These are phyloP conservation scores for Dissoconium aciculare DNA, from an alignment of 2,329 filamentous ascomycete genomes.

Conservation along the genomic window DNA sequence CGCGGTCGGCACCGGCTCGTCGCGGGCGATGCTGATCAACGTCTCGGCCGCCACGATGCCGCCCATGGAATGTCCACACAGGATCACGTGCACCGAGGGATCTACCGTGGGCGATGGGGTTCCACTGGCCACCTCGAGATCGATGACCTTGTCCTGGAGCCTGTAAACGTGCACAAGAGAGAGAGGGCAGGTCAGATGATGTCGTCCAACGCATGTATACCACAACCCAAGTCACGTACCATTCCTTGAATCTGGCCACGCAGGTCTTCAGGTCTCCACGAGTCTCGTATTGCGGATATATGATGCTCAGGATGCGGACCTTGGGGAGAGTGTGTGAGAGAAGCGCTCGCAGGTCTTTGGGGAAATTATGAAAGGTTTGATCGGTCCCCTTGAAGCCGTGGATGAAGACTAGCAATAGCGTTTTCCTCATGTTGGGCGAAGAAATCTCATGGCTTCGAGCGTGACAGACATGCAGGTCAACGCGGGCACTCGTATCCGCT, in stretches of 20 bases:
- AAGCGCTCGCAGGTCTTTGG: conserved; percentile 52
- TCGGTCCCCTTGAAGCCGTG: conserved; percentile 82
- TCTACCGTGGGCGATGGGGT: conserved; percentile 76
- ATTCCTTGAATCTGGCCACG: conserved; percentile 60
- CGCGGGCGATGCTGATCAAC: conserved; percentile 57
- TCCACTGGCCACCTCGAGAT: conserved; percentile 69
- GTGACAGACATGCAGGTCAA: too few relatives aligned
- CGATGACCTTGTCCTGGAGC: conserved; percentile 85
- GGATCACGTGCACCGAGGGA: conserved; percentile 65
- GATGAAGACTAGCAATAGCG: conserved; percentile 66
- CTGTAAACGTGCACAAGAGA: conserved; percentile 27
- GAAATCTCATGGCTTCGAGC: background rate
- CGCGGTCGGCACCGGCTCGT: conserved; percentile 36
- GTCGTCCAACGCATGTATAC: too few relatives aligned
- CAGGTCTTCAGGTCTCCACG: conserved; percentile 58
- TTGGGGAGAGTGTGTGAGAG: conserved; percentile 53
- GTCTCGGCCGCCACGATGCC: conserved; percentile 91
- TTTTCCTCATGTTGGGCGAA: conserved; percentile 48
- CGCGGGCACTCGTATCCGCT: too few relatives aligned
- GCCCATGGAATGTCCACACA: conserved; percentile 77
- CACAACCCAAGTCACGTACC: too few relatives aligned
- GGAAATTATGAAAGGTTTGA: conserved; percentile 62
- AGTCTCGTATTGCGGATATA: conserved; percentile 77
- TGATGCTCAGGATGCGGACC: conserved; percentile 49
- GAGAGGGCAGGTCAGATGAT: background rate